A percentile compares a stretch with the other conserved stretches of the same genome.
Evolutionary conservation across 1,139 yeast species (phyloP).

Genomic region (Hansenula anomala): DNA sequence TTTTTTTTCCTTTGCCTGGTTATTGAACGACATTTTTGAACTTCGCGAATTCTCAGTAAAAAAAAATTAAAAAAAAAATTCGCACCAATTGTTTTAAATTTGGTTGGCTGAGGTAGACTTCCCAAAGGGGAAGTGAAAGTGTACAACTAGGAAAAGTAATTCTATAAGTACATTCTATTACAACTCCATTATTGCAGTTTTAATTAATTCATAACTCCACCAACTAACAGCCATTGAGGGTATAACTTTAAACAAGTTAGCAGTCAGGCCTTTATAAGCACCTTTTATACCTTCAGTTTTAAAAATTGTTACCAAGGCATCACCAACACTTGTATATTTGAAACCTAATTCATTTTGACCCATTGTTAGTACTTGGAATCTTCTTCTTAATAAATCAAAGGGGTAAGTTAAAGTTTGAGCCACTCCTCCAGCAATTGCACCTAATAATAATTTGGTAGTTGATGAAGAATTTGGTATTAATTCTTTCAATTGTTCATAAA

Average conservation of each 20-base stretch:
- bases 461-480: slow-evolving; percentile 34
- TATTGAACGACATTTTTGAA: too few relatives aligned
- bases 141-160: not conserved
- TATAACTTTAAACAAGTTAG: slow-evolving; percentile 84
- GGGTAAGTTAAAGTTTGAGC: slow-evolving; percentile 84
- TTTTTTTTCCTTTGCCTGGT: too few relatives aligned
- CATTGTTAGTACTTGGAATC: slow-evolving; percentile 91
- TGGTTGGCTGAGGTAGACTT: slow-evolving; percentile 9
- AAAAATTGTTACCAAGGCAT: slow-evolving; percentile 68
- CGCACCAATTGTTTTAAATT: slow-evolving; percentile 1
- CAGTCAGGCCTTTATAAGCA: slow-evolving; percentile 82
- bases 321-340: slow-evolving; percentile 64
- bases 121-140: slow-evolving; percentile 9
- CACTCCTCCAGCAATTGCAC: slow-evolving; percentile 86
- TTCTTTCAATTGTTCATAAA: slow-evolving; percentile 79
- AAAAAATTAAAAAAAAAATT: too few relatives aligned
- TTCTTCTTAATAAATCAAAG: slow-evolving; percentile 77
- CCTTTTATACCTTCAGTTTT: slow-evolving; percentile 74
- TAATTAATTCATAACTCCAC: slow-evolving; percentile 74
- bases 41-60: too few relatives aligned
- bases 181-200: slow-evolving; percentile 28
- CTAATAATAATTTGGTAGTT: slow-evolving; percentile 62
- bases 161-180: not conserved
- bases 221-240: slow-evolving; percentile 96
- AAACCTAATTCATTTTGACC: slow-evolving; percentile 67